Base-by-base conservation (phyloP, 2,329 filamentous ascomycete genomes). In the Arthrobotrys entomopaga region DNA sequence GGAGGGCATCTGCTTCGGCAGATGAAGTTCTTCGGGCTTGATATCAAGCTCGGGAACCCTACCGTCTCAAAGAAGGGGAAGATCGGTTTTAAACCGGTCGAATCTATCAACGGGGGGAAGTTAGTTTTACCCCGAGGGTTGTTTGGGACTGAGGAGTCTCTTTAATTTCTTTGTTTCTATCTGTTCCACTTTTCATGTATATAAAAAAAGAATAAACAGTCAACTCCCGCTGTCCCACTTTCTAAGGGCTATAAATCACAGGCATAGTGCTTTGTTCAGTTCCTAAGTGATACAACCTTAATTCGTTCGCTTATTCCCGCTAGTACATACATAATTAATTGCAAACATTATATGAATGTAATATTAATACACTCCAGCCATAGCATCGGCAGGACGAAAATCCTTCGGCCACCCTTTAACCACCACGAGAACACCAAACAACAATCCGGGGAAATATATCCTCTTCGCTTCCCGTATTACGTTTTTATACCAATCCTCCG, bases 401-500 rank as follows among this genome's bases (percentile, higher is more conserved):
- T 60, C 38, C 22, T 34, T 60, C 57, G 15, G 26, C 40, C 40
- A 34, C 1, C 57, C 57, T 15, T 34, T 46, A 7, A 60, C 38
- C 42, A 60, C 3, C 13, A 60, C 57, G 3, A 48, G 10, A 19
- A 20, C 24, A 20, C 8, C n/a, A 48, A 60, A 60, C 16, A 60
- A 19, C 8, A 3, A 1, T 8, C 29, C 42, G 7, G 57, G 57
- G 22, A 26, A 60, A 24, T 29, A 60, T 49, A 49, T 34, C 42
- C n/a, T 24, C 42, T 49, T 60, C 13, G 42, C n/a, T 42, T 49
- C 4, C 42, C 13, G 10, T 3, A 60, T 11, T 2, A 60, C 48
- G 3, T 24, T 11, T 15, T 34, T 15, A 20, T 60, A 60, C 57
- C 57, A 60, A 16, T 16, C 16, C 22, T 60, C 57, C 40, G 57